Base-by-base conservation (phyloP, 2,329 filamentous ascomycete species). In the Xylariales sp. region DNA sequence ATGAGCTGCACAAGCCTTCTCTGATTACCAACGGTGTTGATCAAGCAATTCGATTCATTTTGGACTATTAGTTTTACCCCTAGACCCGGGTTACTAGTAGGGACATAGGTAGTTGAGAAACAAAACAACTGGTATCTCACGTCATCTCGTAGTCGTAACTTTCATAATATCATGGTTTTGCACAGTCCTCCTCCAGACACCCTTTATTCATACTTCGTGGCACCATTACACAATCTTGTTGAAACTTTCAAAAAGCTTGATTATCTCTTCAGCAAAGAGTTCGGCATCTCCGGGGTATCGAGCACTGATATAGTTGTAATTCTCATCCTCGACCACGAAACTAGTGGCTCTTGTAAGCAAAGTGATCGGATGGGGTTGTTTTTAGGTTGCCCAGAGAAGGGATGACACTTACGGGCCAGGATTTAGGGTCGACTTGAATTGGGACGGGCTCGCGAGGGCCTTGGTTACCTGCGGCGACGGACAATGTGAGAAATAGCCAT, bases 1-100 rank as follows among this genome's bases (percentile, higher is more conserved):
- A 86, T 4, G 82, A 83, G 34, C 75, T 80, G 46, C 78, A 74
- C 5, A 75, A 81, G 58, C 91, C 90, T 23, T 87, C 84, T 0
- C 77, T 86, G 9, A 80, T 90, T 23, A 86, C 85, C 3, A 78
- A 76, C 41, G 85, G 85, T 6, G 81, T 93, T 34, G 86, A 88
- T 64, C 83, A 90, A 68, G 87, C 89, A 2, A 80, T 89, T 0
- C 76, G 78, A 14, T 75, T 73, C 16, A 81, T 82, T 65, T 53
- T 78, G 32, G 67, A 64, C 18, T 63, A 59, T 63, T 61, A 68
- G 34, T 32, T 41, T 14, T 30, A 43, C 39, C 46, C 39, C 14
- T 28, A 18, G 3, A 12, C 23, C 23, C 23, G 23, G 23, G 23
- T 23, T 23, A 23, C 23, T 43, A 54, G 7, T 43, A 41, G 10